A percentile compares a stretch with the other conserved stretches of the same genome.
These are phyloP conservation scores for Pyrenula massariospora DNA, from an alignment of 495 filamentous ascomycete genomes.

Conservation along the genomic window DNA sequence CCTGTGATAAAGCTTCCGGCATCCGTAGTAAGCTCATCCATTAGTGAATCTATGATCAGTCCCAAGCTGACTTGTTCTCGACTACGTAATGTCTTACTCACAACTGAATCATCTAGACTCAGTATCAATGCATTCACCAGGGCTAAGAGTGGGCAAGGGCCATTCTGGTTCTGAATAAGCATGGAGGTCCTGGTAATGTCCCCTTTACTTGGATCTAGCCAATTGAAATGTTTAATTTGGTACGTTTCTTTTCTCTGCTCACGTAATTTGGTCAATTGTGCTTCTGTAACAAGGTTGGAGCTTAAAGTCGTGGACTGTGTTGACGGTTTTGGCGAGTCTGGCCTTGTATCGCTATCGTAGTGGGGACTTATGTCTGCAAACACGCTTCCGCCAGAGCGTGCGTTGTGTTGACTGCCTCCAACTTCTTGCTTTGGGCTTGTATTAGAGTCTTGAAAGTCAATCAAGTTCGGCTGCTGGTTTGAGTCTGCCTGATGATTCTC, in stretches of 20 bases:
- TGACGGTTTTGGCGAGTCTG: not conserved
- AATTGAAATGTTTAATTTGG: slow-evolving; percentile 57
- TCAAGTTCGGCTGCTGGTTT: not conserved
- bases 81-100: slow-evolving; percentile 61
- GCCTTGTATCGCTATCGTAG: not conserved
- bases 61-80: slow-evolving; percentile 83
- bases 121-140: slow-evolving; percentile 86
- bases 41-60: slow-evolving; percentile 72
- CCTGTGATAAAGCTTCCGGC: slow-evolving; percentile 33
- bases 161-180: slow-evolving; percentile 84
- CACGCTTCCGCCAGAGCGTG: not conserved
- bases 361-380: not conserved
- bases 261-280: slow-evolving; percentile 24
- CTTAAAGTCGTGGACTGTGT: not conserved
- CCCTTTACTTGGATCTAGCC: slow-evolving; percentile 31
- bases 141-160: slow-evolving; percentile 85
- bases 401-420: not conserved
- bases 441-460: not conserved
- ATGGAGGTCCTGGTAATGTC: slow-evolving; percentile 55
- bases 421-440: too few species aligned
- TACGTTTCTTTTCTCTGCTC: slow-evolving; percentile 52
- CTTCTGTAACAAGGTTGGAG: slow-evolving; percentile 13
- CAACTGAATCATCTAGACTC: slow-evolving; percentile 60
- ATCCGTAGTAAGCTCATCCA: slow-evolving; percentile 80
- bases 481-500: not conserved